Percentiles rank a stretch among this genome's conserved stretches.
Conservation (phyloP, 768 basidiomycete species). For the Mycena albidolilacea region DNA sequence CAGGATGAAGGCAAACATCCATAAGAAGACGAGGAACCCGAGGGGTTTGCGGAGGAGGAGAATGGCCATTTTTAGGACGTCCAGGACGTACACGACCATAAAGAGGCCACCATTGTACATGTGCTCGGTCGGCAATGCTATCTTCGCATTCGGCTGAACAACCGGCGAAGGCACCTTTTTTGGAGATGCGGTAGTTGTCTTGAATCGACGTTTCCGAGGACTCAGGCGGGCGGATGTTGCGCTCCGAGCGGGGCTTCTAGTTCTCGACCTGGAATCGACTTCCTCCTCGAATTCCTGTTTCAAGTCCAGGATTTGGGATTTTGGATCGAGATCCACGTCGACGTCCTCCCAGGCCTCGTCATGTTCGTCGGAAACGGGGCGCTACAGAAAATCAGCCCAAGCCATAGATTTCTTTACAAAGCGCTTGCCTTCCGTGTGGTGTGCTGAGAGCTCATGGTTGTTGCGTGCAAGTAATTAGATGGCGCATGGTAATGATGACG, state of each 20-base stretch:
- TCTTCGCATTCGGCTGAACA: constrained; percentile 11
- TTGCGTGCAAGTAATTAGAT: not conserved
- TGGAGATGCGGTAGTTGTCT: constrained; percentile 5
- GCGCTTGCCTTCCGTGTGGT: constrained; percentile 16
- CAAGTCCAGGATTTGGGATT: not conserved
- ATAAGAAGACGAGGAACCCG: constrained; percentile 65
- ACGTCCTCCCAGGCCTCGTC: constrained; percentile 37
- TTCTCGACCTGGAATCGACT: constrained; percentile 1
- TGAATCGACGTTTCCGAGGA: constrained; percentile 33
- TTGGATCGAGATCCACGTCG: constrained; percentile 16
- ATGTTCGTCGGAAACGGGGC: not conserved
- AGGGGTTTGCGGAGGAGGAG: constrained; percentile 70
- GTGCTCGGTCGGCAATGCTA: constrained; percentile 27
- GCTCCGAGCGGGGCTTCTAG: constrained; percentile 21
- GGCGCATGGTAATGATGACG: not conserved
- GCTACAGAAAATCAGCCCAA: not conserved
- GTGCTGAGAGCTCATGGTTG: constrained; percentile 29
- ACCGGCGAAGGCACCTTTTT: constrained; percentile 3
- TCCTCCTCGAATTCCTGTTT: constrained; percentile 23
- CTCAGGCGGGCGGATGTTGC: constrained; percentile 20
- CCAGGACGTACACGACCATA: constrained; percentile 59
- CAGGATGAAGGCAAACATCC: constrained; percentile 63
- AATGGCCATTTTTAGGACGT: constrained; percentile 64
- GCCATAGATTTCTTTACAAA: not conserved
- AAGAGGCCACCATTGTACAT: constrained; percentile 46